Conservation (phyloP, 371 early-diverging fungal species). For the Rhizomucor pusillus region DNA sequence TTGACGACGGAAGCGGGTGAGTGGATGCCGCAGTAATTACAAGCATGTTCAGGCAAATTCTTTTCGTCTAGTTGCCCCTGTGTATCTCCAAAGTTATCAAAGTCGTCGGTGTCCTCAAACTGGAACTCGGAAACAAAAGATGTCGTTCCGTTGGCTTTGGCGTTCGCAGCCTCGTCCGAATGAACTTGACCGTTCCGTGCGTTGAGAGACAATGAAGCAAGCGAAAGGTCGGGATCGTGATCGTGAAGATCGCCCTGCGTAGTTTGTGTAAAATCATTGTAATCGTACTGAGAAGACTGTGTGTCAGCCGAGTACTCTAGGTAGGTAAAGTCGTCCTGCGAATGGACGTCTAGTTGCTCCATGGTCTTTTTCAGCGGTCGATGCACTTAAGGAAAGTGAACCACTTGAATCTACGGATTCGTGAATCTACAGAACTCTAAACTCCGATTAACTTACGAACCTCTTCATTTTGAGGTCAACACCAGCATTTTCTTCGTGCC, state of each 20-base stretch:
- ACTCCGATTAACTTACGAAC: no score
- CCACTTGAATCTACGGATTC: no score
- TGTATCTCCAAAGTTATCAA: constrained; percentile 45
- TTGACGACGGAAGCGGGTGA: constrained; percentile 87
- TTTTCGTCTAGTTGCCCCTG: constrained; percentile 42
- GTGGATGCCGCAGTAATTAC: constrained; percentile 95
- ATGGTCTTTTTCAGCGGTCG: constrained; percentile 12
- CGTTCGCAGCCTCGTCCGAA: constrained; percentile 18
- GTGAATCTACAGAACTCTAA: no score
- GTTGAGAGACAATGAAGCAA: constrained; percentile 27
- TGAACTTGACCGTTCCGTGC: constrained; percentile 10
- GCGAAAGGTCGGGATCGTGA: constrained; percentile 31
- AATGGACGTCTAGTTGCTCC: constrained; percentile 51
- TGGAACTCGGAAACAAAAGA: constrained; percentile 39
- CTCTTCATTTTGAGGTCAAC: no score
- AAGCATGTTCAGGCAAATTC: constrained; percentile 83
- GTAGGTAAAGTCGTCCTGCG: constrained; percentile 53
- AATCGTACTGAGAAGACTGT: constrained; percentile 65
- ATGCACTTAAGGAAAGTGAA: no score
- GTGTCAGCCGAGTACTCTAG: constrained; percentile 56
- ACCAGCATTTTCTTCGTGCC: no score
- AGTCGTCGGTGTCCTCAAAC: constrained; percentile 50
- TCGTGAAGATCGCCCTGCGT: constrained; percentile 21
- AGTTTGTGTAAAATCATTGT: constrained; percentile 51
- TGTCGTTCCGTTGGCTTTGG: constrained; percentile 23